Evolutionary conservation across 1,139 yeast species (phyloP), one percentile per base, ranked within the genome.

Genomic region (Lodderomyces orthopsilosis): DNA sequence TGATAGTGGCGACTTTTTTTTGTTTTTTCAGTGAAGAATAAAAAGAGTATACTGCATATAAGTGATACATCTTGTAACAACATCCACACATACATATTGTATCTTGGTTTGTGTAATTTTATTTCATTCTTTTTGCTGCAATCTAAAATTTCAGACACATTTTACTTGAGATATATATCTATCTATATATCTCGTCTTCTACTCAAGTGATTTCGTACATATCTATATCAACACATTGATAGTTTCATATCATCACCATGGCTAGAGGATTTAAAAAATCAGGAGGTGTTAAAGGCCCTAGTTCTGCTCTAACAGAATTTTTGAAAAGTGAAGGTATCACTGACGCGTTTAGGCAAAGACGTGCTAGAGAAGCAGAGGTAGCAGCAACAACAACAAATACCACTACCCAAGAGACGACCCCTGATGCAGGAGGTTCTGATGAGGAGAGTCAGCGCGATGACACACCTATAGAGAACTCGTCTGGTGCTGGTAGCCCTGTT

Each of bases 291-390:
- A 70, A 81, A 47, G 93, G 93, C 0, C 93, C 94, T 6, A 84
- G 83, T 65, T 81, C 88, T 51, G 94, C 94, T 0, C 68, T 85
- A 51, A 85, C 93, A 0, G 89, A 83, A 58, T 85, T 85, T 56
- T 69, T 85, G 46, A 68, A 85, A 41, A 64, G 85, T 45, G 96
- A 90, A 61, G 97, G 97, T 35, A 91, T 91, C 63, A 86, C 97
- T 0, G 89, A 81, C 49, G 83, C 82, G 38, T 89, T 91, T 57
- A 74, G 91, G 52, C 66, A 75, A 42, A 69, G 95, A 52, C 79
- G 85, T 58, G 58, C 53, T 33, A 47, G 53, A 26, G 44, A 43
- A 71, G 65, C 28, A 44, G 51, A 32, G 18, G 19, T 21, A n/a
- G 36, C n/a, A 46, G 51, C 26, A 28, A n/a, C 41, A 17, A 22